Conservation (phyloP, 2,329 filamentous ascomycete species). For the Curvularia hawaiiensis region DNA sequence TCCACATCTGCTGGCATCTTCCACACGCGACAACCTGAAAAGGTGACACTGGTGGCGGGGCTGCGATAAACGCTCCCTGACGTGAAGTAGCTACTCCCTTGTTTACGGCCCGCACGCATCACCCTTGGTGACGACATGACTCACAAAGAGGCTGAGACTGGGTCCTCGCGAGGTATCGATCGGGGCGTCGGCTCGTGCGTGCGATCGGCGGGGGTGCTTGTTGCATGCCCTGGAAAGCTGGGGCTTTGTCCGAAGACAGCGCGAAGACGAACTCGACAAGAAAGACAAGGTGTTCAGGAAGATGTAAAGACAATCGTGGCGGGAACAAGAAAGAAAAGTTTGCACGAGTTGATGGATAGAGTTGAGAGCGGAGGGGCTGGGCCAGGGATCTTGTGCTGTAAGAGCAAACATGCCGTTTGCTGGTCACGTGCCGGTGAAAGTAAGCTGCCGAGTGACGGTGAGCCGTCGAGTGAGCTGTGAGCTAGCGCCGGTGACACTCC, state of each 20-base stretch:
- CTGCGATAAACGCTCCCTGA: slow-evolving; percentile 25
- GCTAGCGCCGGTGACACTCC: slow-evolving; percentile 4
- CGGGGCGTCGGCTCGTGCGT: not conserved
- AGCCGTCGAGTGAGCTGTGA: not conserved
- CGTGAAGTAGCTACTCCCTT: slow-evolving; percentile 20
- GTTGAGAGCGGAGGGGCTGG: not conserved
- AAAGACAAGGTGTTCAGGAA: not conserved
- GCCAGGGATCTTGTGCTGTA: not conserved
- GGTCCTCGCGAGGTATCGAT: slow-evolving; percentile 9
- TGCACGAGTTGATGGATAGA: not conserved
- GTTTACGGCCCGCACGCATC: slow-evolving; percentile 16
- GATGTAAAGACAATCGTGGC: not conserved
- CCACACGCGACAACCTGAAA: slow-evolving; percentile 31
- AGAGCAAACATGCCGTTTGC: not conserved
- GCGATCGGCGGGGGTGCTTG: not conserved
- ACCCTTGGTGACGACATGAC: slow-evolving; percentile 9
- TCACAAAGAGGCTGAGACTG: slow-evolving; percentile 1
- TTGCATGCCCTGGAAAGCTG: not conserved
- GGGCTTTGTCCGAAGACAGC: not conserved
- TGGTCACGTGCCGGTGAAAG: slow-evolving; percentile 7
- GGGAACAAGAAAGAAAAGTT: not conserved
- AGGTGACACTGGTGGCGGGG: slow-evolving; percentile 35
- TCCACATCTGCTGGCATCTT: slow-evolving; percentile 37
- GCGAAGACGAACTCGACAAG: not conserved
- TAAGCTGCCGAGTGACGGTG: no score